Percentiles rank a stretch among this genome's conserved stretches.
Evolutionary conservation across 2,329 filamentous ascomycete species (phyloP).

Genomic region (Truncatella angustata): DNA sequence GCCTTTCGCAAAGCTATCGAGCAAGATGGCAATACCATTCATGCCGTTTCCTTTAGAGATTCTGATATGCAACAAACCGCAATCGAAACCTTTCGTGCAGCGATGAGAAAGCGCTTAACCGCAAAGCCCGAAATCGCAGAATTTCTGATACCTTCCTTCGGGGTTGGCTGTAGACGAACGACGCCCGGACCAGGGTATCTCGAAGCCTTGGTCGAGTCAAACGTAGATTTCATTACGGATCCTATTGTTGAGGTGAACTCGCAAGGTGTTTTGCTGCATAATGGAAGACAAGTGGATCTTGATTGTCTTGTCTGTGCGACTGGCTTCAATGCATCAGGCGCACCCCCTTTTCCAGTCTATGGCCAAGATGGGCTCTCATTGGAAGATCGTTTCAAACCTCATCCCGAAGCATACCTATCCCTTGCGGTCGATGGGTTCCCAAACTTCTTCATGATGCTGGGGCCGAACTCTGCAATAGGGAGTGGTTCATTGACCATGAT

Average conservation of each 20-base stretch:
- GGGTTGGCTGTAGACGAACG: slow-evolving; percentile 41
- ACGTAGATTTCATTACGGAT: slow-evolving; percentile 38
- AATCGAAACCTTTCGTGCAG: slow-evolving; percentile 28
- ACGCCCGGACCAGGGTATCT: slow-evolving; percentile 47
- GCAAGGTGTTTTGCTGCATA: slow-evolving; percentile 31
- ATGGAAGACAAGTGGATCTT: slow-evolving; percentile 30
- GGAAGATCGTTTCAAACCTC: slow-evolving; percentile 33
- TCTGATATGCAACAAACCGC: slow-evolving; percentile 33
- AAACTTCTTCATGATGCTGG: slow-evolving; percentile 48
- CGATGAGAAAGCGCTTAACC: slow-evolving; percentile 39
- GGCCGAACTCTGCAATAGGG: slow-evolving; percentile 47
- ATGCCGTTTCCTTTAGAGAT: slow-evolving; percentile 37
- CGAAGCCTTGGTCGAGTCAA: slow-evolving; percentile 38
- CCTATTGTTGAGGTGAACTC: slow-evolving; percentile 31
- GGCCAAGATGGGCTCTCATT: slow-evolving; percentile 38
- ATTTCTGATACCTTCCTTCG: slow-evolving; percentile 41
- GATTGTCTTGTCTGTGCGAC: slow-evolving; percentile 49
- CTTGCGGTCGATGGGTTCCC: slow-evolving; percentile 46
- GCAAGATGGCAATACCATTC: slow-evolving; percentile 38
- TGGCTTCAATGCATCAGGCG: slow-evolving; percentile 39
- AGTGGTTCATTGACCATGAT: slow-evolving; percentile 45
- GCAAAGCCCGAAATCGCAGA: slow-evolving; percentile 42
- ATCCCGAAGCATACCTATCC: slow-evolving; percentile 43
- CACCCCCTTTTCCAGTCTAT: slow-evolving; percentile 39
- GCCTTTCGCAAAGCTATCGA: slow-evolving; percentile 44